Percentiles rank a stretch among this genome's conserved stretches.
Conservation (phyloP, 257 asterid genomes). For the Ligustrum vulgare region DNA sequence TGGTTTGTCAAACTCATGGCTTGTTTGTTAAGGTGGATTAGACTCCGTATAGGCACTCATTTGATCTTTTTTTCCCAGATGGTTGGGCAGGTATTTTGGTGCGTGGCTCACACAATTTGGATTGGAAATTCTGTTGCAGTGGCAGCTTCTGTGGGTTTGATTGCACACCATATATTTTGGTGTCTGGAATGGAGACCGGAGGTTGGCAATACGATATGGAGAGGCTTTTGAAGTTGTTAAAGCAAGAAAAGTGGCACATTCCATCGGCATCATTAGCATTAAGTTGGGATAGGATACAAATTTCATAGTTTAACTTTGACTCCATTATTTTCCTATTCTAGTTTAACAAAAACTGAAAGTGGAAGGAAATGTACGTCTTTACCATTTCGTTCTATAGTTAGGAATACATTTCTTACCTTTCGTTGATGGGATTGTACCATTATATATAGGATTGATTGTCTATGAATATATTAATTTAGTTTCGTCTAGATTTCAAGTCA, state of each 20-base stretch:
- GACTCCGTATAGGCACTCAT: neutral
- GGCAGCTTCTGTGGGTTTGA: conserved; percentile 85
- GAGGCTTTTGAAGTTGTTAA: conserved; percentile 79
- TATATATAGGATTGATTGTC: too few relatives aligned
- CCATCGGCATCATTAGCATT: too few relatives aligned
- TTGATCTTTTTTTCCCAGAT: conserved; percentile 33
- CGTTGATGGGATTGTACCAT: too few relatives aligned
- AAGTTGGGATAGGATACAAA: too few relatives aligned
- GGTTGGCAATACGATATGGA: conserved; percentile 73
- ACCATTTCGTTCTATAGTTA: too few relatives aligned
- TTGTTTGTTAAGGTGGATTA: neutral
- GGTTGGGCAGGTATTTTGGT: conserved; percentile 97
- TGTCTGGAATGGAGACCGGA: conserved; percentile 92
- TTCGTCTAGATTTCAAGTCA: too few relatives aligned
- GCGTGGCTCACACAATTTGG: conserved; percentile 92
- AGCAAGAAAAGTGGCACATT: conserved; percentile 70
- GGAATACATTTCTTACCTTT: too few relatives aligned
- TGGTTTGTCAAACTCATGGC: neutral
- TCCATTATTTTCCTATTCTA: too few relatives aligned
- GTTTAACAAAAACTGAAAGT: too few relatives aligned
- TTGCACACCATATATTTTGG: conserved; percentile 95
- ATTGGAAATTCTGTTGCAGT: conserved; percentile 83
- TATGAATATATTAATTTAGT: too few relatives aligned
- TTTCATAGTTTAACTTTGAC: too few relatives aligned
- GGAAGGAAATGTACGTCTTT: too few relatives aligned